phyloP scores from a whole-genome alignment of 192 early-diverging fungal species.

The Entomortierella chlamydospora region DNA sequence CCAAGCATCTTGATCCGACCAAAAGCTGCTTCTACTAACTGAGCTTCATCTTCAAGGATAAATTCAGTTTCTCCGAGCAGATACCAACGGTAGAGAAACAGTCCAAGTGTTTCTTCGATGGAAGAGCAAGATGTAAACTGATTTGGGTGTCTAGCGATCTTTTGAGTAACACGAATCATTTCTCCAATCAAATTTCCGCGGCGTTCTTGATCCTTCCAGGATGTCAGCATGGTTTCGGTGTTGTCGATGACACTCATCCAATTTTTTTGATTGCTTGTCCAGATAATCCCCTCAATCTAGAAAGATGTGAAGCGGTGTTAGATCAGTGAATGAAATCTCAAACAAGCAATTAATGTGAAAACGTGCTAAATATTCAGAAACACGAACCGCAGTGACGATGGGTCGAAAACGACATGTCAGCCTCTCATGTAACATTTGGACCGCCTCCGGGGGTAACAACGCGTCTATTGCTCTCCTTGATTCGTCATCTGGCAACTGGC shows the following conservation, averaged over 20 bases:
- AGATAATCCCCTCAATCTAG: background rate
- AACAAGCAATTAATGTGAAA: background rate
- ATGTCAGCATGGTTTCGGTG: background rate
- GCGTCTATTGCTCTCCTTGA: background rate
- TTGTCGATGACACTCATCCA: background rate
- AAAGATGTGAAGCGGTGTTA: background rate
- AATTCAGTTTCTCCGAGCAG: background rate
- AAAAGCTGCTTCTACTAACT: background rate
- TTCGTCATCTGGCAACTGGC: background rate
- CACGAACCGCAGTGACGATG: background rate
- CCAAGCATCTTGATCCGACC: background rate
- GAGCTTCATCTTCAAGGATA: background rate
- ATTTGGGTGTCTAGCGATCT: background rate
- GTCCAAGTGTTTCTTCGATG: background rate
- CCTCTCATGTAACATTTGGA: background rate
- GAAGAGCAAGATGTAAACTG: background rate
- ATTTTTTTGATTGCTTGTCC: background rate
- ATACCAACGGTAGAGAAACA: background rate
- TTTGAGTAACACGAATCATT: background rate
- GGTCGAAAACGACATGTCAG: background rate
- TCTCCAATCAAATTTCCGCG: slow-evolving; percentile 19
- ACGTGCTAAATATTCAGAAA: background rate
- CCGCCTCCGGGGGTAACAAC: background rate
- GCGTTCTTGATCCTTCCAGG: slow-evolving; percentile 10
- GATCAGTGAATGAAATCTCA: background rate